phyloP scores from a whole-genome alignment of 805 yeast species.

The Saturnispora sekii region DNA sequence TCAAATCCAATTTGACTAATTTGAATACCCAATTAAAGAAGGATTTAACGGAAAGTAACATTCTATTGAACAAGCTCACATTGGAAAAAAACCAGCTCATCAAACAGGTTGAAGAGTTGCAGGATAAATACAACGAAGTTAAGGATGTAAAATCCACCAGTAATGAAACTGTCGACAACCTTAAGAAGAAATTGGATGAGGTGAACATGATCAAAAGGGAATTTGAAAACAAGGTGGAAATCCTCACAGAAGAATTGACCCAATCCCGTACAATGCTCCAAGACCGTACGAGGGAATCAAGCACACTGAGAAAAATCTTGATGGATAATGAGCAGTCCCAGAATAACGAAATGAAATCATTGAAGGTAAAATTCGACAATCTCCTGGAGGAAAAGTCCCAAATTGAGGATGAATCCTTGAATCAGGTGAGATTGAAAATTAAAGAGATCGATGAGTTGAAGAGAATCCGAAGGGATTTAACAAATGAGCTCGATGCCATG shows the following conservation, averaged over 20 bases:
- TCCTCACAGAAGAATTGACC: conserved; percentile 70
- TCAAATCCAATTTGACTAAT: conserved; percentile 32
- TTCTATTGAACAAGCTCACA: conserved; percentile 33
- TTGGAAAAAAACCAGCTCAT: conserved; percentile 33
- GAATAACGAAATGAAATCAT: conserved; percentile 42
- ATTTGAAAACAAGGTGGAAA: conserved; percentile 46
- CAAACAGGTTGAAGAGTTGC: conserved; percentile 32
- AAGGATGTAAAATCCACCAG: conserved; percentile 20
- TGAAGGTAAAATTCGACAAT: conserved; percentile 41
- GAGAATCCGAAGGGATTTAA: conserved; percentile 32
- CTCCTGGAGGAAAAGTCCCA: conserved; percentile 52
- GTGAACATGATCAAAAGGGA: conserved; percentile 59
- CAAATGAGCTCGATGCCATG: conserved; percentile 13
- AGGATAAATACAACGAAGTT: conserved; percentile 30
- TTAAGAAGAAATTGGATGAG: conserved; percentile 67
- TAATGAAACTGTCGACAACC: conserved; percentile 34
- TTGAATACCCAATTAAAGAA: conserved; percentile 32
- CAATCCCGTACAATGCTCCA: conserved; percentile 66
- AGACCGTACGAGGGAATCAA: conserved; percentile 72
- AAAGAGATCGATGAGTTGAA: conserved; percentile 59
- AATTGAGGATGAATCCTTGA: conserved; percentile 43
- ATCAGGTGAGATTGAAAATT: conserved; percentile 42
- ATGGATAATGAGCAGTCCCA: conserved; percentile 58
- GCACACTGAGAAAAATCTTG: conserved; percentile 59
- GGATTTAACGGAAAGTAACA: conserved; percentile 26